These are phyloP conservation scores for Suhomyces maxii DNA, from an alignment of 1,139 yeast genomes.

Conservation along the genomic window DNA sequence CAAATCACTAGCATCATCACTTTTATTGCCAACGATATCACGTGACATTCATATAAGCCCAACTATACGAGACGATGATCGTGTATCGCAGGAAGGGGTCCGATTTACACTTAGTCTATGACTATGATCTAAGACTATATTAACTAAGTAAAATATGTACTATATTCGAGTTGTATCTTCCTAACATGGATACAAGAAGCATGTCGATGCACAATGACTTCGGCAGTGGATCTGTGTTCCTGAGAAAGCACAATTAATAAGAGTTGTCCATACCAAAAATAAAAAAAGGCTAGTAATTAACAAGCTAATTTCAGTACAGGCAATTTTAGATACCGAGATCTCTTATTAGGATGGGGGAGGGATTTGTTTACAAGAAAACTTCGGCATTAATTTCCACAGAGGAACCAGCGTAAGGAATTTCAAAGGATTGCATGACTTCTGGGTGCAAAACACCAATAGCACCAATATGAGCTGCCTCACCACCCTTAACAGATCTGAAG, in stretches of 20 bases:
- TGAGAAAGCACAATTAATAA: no score
- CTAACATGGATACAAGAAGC: no score
- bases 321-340: no score
- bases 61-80: no score
- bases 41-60: not conserved
- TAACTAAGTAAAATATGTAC: not conserved
- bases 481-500: slow-evolving; percentile 66
- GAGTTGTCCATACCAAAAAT: no score
- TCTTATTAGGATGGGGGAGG: not conserved
- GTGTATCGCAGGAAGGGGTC: not conserved
- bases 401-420: slow-evolving; percentile 90
- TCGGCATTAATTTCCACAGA: slow-evolving; percentile 89
- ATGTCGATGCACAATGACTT: no score
- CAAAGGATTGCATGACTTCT: slow-evolving; percentile 81
- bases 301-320: no score
- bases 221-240: no score
- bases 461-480: slow-evolving; percentile 64
- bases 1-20: no score
- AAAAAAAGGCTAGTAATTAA: no score
- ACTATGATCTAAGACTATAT: not conserved
- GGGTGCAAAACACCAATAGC: slow-evolving; percentile 94
- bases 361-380: slow-evolving; percentile 56
- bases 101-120: not conserved
- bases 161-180: no score
- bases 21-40: not conserved